Conservation (phyloP, 208 protist genomes). For the Leishmania arabica region DNA sequence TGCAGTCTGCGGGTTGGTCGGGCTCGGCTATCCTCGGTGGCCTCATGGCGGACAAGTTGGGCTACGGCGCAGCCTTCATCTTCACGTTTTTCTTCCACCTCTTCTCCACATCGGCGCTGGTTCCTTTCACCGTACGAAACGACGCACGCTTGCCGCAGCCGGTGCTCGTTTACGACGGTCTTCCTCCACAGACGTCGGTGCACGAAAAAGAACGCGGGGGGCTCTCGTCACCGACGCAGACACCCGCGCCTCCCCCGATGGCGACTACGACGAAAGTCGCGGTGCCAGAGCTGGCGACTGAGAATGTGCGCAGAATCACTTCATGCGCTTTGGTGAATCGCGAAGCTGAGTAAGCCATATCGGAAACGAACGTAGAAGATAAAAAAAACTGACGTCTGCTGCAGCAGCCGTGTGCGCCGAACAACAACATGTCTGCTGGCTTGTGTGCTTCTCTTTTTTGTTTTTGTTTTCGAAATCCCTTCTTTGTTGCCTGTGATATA, state of each 20-base stretch:
- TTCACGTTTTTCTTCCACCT: constrained; percentile 76
- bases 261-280: background rate
- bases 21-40: constrained; percentile 67
- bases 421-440: background rate
- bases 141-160: constrained; percentile 43
- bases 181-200: background rate
- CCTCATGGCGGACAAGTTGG: constrained; percentile 50
- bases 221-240: background rate
- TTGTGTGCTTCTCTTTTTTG: background rate
- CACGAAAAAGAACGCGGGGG: background rate
- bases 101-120: constrained; percentile 28
- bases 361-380: background rate
- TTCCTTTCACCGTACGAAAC: constrained; percentile 58
- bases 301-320: constrained; percentile 38
- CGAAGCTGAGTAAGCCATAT: background rate
- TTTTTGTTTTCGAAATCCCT: background rate
- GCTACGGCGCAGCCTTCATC: constrained; percentile 74
- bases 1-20: constrained; percentile 70
- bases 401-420: too few species aligned
- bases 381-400: background rate
- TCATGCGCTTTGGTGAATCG: constrained; percentile 22
- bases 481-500: too few species aligned
- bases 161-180: constrained; percentile 33
- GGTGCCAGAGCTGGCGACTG: constrained; percentile 27
- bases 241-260: background rate